Conservation (phyloP, 2,329 filamentous ascomycete species). For the Metarhizium rileyi region DNA sequence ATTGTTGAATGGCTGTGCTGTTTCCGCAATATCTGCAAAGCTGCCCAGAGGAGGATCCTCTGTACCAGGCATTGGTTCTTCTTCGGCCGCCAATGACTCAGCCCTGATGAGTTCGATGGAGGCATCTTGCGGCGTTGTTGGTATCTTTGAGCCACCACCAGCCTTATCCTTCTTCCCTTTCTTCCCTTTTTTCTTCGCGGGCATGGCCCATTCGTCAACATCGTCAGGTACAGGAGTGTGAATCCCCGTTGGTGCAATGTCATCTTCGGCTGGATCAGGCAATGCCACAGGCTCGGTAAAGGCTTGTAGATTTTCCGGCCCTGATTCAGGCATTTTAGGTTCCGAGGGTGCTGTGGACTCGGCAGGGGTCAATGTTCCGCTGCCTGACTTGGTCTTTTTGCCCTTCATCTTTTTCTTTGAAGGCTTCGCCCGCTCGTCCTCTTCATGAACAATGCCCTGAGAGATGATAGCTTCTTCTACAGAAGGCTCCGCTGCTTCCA, state of each 20-base stretch:
- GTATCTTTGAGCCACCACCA: constrained; percentile 4
- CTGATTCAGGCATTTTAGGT: neutral
- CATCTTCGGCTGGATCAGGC: neutral
- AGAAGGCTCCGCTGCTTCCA: neutral
- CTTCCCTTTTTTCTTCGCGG: constrained; percentile 4
- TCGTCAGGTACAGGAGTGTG: neutral
- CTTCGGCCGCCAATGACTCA: neutral
- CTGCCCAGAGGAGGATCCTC: neutral
- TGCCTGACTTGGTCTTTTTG: constrained; percentile 5
- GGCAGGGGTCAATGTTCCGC: neutral
- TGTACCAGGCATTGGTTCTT: neutral
- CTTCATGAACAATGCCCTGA: neutral
- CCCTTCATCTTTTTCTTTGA: constrained; percentile 19
- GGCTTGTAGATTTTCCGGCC: neutral
- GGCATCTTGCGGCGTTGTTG: constrained; percentile 3
- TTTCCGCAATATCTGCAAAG: neutral
- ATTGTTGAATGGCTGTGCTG: neutral
- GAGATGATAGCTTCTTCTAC: neutral
- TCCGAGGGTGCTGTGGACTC: neutral
- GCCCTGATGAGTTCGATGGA: neutral
- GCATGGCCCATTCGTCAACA: constrained; percentile 2
- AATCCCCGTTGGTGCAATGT: neutral
- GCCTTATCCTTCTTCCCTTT: constrained; percentile 4
- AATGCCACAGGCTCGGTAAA: neutral
- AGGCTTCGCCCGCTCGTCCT: constrained; percentile 11